Evolutionary conservation across 306 rosid genomes (phyloP), one percentile per base, ranked within the genome.

Genomic region (Castanea crenata): DNA sequence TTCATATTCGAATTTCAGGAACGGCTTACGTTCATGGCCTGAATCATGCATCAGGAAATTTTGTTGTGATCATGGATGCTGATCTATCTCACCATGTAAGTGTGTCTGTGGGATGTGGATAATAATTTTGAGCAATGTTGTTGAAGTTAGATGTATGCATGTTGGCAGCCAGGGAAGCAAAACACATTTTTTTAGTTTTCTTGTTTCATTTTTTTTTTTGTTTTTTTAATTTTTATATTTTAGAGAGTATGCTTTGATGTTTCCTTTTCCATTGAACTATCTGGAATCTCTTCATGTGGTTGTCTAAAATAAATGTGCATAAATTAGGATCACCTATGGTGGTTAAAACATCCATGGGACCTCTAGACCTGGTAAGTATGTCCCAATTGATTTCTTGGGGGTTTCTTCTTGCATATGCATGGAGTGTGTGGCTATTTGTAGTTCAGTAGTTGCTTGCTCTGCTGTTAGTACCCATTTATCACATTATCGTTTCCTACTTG

Each of bases 61-160:
- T 92, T 86, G 92, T 92, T 77, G 94, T 92, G 68, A 95, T 95
- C 84, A 91, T 92, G 98, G 98, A 95, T 85, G 99, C 97, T 63
- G 97, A 95, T 88, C 88, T 95, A 68, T 91, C 99, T 4, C 98
- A 95, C 74, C 99, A 91, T 80, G 99, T 91, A 84, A 89, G 96
- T 83, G 31, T 73, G 68, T 46, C 41, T 19, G 67, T 71, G 31
- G 51, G 76, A 57, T 72, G 18, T 70, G 14, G 18, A 73, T 55
- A 25, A 63, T 78, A 68, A 18, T 54, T 81, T 83, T 64, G 68
- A 46, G 73, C 81, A 72, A 10, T 62, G 35, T 74, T 57, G 71
- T 70, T 74, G 81, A 38, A 71, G 59, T 34, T 38, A 38, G 46
- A 38, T 38, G 46, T 38, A 7, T 18, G 19, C 19, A 10, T 34